phyloP scores from a whole-genome alignment of 1,139 yeast species.

The Geotrichum klebahnii region DNA sequence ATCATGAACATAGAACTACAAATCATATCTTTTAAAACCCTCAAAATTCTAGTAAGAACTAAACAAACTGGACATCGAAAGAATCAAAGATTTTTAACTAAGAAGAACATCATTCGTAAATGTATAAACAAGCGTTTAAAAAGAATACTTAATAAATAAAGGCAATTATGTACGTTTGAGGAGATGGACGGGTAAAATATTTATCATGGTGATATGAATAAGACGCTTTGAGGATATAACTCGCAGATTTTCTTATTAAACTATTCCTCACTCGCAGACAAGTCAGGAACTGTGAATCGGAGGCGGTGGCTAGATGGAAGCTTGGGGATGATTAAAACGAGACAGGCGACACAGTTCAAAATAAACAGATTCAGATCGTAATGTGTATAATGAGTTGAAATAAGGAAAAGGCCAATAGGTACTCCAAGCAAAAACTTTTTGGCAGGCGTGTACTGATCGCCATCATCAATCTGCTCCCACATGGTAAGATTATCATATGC shows the following conservation, averaged over 20 bases:
- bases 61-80: no score
- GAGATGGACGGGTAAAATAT: no score
- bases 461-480: slow-evolving; percentile 99
- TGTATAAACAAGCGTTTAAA: not conserved
- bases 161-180: no score
- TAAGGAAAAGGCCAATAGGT: slow-evolving; percentile 79
- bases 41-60: no score
- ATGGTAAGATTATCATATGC: slow-evolving; percentile 93
- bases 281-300: slow-evolving; percentile 37
- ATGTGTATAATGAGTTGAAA: slow-evolving; percentile 86
- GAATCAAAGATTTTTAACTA: no score
- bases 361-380: slow-evolving; percentile 77
- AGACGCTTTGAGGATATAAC: no score
- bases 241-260: no score
- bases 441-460: slow-evolving; percentile 95
- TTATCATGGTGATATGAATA: no score
- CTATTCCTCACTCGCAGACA: slow-evolving; percentile 2
- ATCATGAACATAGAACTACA: no score
- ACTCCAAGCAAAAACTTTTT: slow-evolving; percentile 88
- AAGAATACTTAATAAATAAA: no score
- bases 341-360: slow-evolving; percentile 74
- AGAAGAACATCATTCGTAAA: no score
- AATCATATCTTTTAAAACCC: no score
- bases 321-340: slow-evolving; percentile 82
- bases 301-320: slow-evolving; percentile 54